These are phyloP conservation scores for Takashimella tepidaria DNA, from an alignment of 1,284 basidiomycete species.

Conservation along the genomic window DNA sequence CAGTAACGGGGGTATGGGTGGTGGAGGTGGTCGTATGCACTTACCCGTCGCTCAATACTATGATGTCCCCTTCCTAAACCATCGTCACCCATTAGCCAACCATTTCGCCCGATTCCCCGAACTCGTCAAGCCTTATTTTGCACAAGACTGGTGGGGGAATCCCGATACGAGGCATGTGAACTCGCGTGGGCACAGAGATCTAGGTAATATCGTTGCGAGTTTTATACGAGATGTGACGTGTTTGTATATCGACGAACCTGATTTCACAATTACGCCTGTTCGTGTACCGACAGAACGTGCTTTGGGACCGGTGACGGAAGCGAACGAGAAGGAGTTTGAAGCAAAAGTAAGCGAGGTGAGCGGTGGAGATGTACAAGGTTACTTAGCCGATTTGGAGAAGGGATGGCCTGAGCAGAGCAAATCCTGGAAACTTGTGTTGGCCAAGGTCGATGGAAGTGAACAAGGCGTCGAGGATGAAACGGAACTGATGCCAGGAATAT, in stretches of 20 bases:
- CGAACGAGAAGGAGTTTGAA: background rate
- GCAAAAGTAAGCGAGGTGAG: background rate
- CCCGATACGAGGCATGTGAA: slow-evolving; percentile 45
- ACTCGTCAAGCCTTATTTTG: slow-evolving; percentile 41
- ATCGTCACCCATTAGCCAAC: slow-evolving; percentile 39
- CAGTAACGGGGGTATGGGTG: slow-evolving; percentile 42
- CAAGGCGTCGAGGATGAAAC: background rate
- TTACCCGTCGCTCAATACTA: slow-evolving; percentile 46
- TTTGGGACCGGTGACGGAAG: background rate
- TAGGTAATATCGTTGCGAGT: slow-evolving; percentile 34
- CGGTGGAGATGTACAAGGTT: slow-evolving; percentile 2
- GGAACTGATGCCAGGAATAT: slow-evolving; percentile 37
- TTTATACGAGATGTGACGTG: slow-evolving; percentile 41
- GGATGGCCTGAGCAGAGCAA: slow-evolving; percentile 26
- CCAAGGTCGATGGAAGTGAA: slow-evolving; percentile 4
- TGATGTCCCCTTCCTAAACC: slow-evolving; percentile 44
- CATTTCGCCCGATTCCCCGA: slow-evolving; percentile 46
- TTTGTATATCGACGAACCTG: slow-evolving; percentile 22
- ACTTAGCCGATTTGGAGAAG: slow-evolving; percentile 5
- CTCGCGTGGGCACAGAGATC: slow-evolving; percentile 40
- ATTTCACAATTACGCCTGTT: slow-evolving; percentile 12
- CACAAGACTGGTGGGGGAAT: slow-evolving; percentile 39
- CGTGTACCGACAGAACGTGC: background rate
- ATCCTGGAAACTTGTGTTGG: slow-evolving; percentile 16
- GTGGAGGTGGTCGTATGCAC: slow-evolving; percentile 45